Base-by-base conservation (phyloP, 208 protist genomes). In the Histomonas meleagridis region DNA sequence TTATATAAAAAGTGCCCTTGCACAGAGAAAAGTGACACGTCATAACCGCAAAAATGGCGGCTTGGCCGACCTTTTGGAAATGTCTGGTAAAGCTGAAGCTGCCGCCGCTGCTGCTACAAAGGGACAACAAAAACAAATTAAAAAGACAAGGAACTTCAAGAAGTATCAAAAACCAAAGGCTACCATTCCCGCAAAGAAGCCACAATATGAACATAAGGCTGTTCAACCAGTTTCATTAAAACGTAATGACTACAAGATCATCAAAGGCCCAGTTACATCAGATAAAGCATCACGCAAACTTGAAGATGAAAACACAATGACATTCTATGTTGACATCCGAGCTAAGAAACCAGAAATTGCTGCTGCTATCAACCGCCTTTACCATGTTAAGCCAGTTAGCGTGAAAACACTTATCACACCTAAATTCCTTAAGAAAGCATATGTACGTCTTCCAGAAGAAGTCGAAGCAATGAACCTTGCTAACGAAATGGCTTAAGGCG, bases 391-490 rank as follows among this genome's bases (percentile, higher is more conserved):
- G 26, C 55, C 53, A 60, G 55, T 91, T 21, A 91, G 69, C 26
- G 53, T 91, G 7, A 43, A 43, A 48, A 91, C 86, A 48, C 14
- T 91, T 21, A 53, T 91, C 32, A 91, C 53, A 23, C 28, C 86
- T 60, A 65, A 91, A 32, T 60, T 23, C 32, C 14, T 91, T 5
- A 70, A 91, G 86, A 91, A 91, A 32, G 86, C 86, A 46, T 91
- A 70, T 28, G n/a, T 91, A 16, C 49, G 55, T 32, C 55, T 91
- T 69, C 49, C 49, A 91, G 28, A 48, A 32, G 53, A 91, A 32
- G n/a, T 51, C 40, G 86, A 91, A 21, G 86, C 86, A 43, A 69
- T 91, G 86, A 65, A 69, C 49, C 46, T 91, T 46, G 86, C 86
- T 32, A 91, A 60, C 46, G 86, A 60, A 69, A 91, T 91, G 26